These are phyloP conservation scores for Echites panduratus DNA, from an alignment of 257 asterid species.

Conservation along the genomic window DNA sequence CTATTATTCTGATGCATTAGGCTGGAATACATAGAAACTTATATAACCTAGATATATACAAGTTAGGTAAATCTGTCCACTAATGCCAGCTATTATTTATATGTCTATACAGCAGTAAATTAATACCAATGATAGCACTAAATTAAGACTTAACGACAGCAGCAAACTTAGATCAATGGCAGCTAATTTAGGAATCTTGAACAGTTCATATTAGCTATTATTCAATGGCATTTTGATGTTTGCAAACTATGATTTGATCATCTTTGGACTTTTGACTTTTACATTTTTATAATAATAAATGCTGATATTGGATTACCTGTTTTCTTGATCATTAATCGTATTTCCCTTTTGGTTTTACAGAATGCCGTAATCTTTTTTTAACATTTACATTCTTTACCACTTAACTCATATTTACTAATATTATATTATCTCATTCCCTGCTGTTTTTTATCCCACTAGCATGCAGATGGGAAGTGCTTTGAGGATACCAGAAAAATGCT, in stretches of 20 bases:
- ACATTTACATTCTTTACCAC: neutral
- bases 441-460: conserved; percentile 23
- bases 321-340: neutral
- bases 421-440: neutral
- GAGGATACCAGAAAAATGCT: conserved; percentile 30
- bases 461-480: conserved; percentile 39
- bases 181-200: too few relatives aligned
- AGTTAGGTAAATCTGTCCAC: too few relatives aligned
- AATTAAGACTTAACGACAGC: too few relatives aligned
- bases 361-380: neutral
- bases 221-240: neutral
- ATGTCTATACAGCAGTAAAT: too few relatives aligned
- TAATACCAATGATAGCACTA: too few relatives aligned
- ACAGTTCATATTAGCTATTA: neutral
- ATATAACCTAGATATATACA: too few relatives aligned
- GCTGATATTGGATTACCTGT: neutral
- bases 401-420: conserved; percentile 1
- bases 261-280: neutral
- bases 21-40: too few relatives aligned
- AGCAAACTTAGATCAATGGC: too few relatives aligned
- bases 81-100: too few relatives aligned
- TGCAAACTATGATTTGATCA: neutral
- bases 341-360: neutral
- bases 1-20: too few relatives aligned
- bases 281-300: neutral